Conservation (phyloP, 768 basidiomycete genomes). For the Clitopilus passeckerianus region DNA sequence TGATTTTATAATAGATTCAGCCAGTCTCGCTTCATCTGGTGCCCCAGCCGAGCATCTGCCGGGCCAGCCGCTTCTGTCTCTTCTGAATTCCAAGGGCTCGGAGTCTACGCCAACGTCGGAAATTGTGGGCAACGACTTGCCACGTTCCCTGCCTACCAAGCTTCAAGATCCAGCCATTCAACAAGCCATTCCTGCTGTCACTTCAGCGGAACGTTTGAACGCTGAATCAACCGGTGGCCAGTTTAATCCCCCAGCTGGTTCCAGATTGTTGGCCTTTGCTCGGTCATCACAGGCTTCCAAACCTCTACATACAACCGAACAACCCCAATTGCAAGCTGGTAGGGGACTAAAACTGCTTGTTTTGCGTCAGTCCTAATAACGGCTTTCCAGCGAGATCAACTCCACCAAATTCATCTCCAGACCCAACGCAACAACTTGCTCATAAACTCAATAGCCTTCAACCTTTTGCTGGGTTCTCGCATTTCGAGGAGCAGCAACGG, state of each 20-base stretch:
- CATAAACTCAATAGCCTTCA: constrained; percentile 23
- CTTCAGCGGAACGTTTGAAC: background rate
- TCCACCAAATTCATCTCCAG: constrained; percentile 9
- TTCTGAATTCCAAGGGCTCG: constrained; percentile 6
- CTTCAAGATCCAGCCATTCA: background rate
- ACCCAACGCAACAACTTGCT: constrained; percentile 13
- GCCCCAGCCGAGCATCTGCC: background rate
- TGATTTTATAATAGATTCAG: background rate
- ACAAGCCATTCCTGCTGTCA: background rate
- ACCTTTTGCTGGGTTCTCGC: constrained; percentile 39
- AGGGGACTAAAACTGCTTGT: background rate
- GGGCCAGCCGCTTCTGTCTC: constrained; percentile 5
- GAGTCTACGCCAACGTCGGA: background rate
- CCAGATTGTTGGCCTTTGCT: constrained; percentile 46
- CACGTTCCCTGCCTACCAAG: background rate
- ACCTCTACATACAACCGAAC: constrained; percentile 13
- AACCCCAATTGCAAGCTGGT: background rate
- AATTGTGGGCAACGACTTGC: background rate
- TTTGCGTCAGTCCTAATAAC: background rate
- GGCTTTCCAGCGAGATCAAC: background rate
- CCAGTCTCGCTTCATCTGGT: constrained; percentile 6
- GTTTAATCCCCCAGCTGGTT: constrained; percentile 46
- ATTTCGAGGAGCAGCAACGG: constrained; percentile 48
- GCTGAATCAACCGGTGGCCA: constrained; percentile 14
- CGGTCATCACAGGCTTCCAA: constrained; percentile 24